These are phyloP conservation scores for Cyclocybe aegerita DNA, from an alignment of 768 basidiomycete species.

Conservation along the genomic window DNA sequence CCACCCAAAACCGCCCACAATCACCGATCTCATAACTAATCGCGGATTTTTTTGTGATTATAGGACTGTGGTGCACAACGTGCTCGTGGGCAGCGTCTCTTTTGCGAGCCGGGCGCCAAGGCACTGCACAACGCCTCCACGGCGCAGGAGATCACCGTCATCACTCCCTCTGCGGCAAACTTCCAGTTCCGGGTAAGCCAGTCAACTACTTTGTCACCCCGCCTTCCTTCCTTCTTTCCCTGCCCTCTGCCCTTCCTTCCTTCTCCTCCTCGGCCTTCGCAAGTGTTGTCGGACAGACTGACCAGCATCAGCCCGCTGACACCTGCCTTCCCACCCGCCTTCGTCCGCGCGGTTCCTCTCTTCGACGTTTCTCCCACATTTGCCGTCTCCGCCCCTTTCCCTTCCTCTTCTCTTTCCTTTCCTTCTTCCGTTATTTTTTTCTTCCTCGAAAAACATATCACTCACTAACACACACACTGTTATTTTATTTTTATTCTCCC, in stretches of 20 bases:
- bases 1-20: slow-evolving; percentile 6
- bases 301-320: no score
- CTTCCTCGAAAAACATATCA: not conserved
- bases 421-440: not conserved
- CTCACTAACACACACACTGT: not conserved
- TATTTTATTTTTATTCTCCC: slow-evolving; percentile 1
- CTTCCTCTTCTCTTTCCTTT: no score
- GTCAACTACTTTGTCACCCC: not conserved
- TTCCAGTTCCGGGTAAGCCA: slow-evolving; percentile 51
- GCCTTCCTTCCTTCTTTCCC: not conserved
- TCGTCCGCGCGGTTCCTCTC: no score
- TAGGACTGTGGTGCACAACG: slow-evolving; percentile 73
- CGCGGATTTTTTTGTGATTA: slow-evolving; percentile 1
- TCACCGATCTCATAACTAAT: slow-evolving; percentile 8
- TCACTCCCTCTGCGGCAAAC: slow-evolving; percentile 56
- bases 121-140: slow-evolving; percentile 81
- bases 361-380: no score
- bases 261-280: no score
- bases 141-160: slow-evolving; percentile 77
- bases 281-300: no score
- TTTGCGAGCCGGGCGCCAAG: slow-evolving; percentile 73
- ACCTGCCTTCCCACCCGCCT: no score
- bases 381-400: no score
- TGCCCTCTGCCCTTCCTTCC: not conserved
- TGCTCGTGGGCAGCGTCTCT: slow-evolving; percentile 75